Base-by-base conservation (phyloP, 1,284 basidiomycete species). In the Mycosarcoma mackinlayi region DNA sequence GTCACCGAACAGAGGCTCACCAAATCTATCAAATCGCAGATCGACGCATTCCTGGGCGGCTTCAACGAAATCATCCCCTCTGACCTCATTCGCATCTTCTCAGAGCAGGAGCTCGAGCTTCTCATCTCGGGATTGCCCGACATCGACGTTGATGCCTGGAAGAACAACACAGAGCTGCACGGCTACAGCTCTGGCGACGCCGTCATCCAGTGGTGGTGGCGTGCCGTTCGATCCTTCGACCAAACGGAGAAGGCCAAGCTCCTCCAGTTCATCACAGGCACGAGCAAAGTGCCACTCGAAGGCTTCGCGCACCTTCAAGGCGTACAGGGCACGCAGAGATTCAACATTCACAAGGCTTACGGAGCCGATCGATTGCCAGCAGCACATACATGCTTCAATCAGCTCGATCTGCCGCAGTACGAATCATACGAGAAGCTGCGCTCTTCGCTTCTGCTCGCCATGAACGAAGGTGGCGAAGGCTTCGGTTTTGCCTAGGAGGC, bases 131-230 rank as follows among this genome's bases (percentile, higher is more conserved):
- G 94, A 25, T 91, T 97, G 21, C 94, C 95, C n/a, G 94, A 96
- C 76, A 94, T 98, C 69, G 94, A 98, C 75, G 93, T 98, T 4
- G 95, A 98, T 82, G 95, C 97, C 84, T 96, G 95, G 91, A 90
- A 94, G 72, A 92, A 93, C 42, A 92, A 94, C 23, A 95, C 93
- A 1, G 93, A 94, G 82, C 91, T 93, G 85, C 92, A 91, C 72
- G 92, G 92, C 41, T 92, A 92, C 82, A 72, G 27, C 31, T 59
- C 82, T n/a, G 83, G 83, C 13, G 95, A 98, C 83, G 92, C 94
- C 3, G 93, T 95, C 78, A 92, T 98, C 62, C 90, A 93, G 30
- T 98, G 95, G 94, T 98, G 94, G 91, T 99, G 96, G 96, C 89
- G 96, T 73, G 94, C 95, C 2, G 88, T 98, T 47, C 94, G 98